These are phyloP conservation scores for Cladosporium sp. DNA, from an alignment of 2,329 filamentous ascomycete genomes.

Conservation along the genomic window DNA sequence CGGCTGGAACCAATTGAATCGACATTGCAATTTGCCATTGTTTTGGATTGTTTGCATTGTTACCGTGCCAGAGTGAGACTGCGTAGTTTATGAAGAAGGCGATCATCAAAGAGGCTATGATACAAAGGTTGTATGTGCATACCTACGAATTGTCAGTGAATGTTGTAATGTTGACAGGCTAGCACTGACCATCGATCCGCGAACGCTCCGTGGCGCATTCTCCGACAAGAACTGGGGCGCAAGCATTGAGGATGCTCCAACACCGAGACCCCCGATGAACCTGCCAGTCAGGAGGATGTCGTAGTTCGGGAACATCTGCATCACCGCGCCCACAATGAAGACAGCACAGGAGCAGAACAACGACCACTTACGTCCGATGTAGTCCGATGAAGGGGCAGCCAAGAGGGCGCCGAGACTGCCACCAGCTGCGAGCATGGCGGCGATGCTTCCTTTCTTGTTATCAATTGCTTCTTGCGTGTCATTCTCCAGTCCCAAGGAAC, in stretches of 20 bases:
- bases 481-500: constrained; percentile 21
- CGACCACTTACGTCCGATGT: constrained; percentile 25
- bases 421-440: constrained; percentile 25
- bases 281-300: constrained; percentile 22
- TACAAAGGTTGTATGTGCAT: constrained; percentile 28
- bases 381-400: constrained; percentile 22
- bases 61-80: constrained; percentile 21
- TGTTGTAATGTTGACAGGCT: constrained; percentile 31
- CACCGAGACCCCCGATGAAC: constrained; percentile 25
- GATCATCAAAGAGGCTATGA: constrained; percentile 19
- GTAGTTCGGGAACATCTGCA: constrained; percentile 26
- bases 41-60: constrained; percentile 4
- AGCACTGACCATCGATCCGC: constrained; percentile 23
- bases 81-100: constrained; percentile 23
- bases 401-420: constrained; percentile 23
- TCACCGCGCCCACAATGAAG: constrained; percentile 23
- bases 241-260: constrained; percentile 23
- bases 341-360: constrained; percentile 23
- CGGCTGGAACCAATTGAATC: constrained; percentile 24
- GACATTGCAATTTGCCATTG: constrained; percentile 24
- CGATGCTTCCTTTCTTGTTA: constrained; percentile 20
- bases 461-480: constrained; percentile 16
- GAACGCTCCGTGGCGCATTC: constrained; percentile 23
- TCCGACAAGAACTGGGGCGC: constrained; percentile 24
- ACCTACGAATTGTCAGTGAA: constrained; percentile 67